Evolutionary conservation across 1,284 basidiomycete genomes (phyloP), one percentile per base, ranked within the genome.

Genomic region (Ustilago sp.): DNA sequence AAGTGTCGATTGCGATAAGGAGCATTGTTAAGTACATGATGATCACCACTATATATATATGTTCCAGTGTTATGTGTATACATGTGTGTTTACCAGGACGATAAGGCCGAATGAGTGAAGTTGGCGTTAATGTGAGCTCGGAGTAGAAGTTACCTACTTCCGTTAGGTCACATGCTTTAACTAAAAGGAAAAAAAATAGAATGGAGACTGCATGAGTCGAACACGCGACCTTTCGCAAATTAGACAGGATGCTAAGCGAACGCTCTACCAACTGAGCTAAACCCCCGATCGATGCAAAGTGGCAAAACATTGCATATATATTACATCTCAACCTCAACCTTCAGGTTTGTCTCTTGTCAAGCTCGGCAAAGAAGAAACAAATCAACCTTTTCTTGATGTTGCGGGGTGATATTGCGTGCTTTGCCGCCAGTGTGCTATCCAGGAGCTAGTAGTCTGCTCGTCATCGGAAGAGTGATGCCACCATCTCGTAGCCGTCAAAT

Each of bases 221-320:
- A 78, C 76, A 78, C 76, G 76, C 76, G 76, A 78, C 76, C 76
- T 78, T 78, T 78, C 76, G 68, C 76, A 78, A 59, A 11, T 67
- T 71, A 76, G 68, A 53, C 58, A 63, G 51, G 51, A 68, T 78
- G 76, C 76, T 78, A 78, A 78, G 76, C 76, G 72, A 78, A 78
- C 72, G 76, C 76, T 78, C 77, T 77, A 77, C 77, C 77, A 74
- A 74, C 77, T 79, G 71, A 79, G 75, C 74, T 77, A 79, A 76
- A 77, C 68, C 77, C 74, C 74, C 73, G 62, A 63, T 54, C 43
- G 51, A 60, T 67, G 8, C 3, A 1, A 23, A 3, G 6, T 19
- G 11, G 28, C 0, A 17, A 1, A 12, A 12, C 8, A 50, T 59
- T 65, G 59, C 53, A 19, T 50, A 56, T 39, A 59, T 63, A 51